Evolutionary conservation across 1,284 basidiomycete genomes (phyloP).

Genomic region (Schizophyllum amplum): DNA sequence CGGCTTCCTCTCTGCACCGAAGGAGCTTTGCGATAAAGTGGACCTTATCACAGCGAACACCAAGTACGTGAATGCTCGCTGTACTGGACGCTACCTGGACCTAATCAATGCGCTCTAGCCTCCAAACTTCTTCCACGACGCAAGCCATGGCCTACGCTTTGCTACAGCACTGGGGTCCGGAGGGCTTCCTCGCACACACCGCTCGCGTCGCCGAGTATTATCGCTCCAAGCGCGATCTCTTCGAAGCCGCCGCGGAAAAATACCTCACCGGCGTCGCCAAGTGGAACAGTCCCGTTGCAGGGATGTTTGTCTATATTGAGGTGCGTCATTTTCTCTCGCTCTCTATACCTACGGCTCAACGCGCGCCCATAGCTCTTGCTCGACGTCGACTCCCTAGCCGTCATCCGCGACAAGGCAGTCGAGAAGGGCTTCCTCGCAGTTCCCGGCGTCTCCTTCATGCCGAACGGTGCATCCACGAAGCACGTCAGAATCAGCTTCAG

Average conservation of each 20-base stretch:
- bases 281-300: slow-evolving; percentile 83
- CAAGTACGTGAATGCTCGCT: slow-evolving; percentile 1
- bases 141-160: slow-evolving; percentile 10
- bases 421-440: slow-evolving; percentile 82
- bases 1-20: slow-evolving; percentile 10
- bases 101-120: slow-evolving; percentile 1
- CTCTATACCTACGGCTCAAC: too few species aligned
- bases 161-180: slow-evolving; percentile 9
- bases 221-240: slow-evolving; percentile 67
- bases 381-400: slow-evolving; percentile 64
- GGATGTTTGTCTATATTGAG: slow-evolving; percentile 74
- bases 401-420: slow-evolving; percentile 76
- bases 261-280: slow-evolving; percentile 73
- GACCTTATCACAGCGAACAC: slow-evolving; percentile 13
- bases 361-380: background rate
- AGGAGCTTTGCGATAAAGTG: slow-evolving; percentile 2
- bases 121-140: slow-evolving; percentile 8
- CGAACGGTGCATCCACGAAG: slow-evolving; percentile 55
- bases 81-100: background rate
- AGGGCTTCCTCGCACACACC: slow-evolving; percentile 62
- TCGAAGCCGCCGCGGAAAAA: slow-evolving; percentile 68
- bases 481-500: slow-evolving; percentile 82
- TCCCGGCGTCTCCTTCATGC: slow-evolving; percentile 76
- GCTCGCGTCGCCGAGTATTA: slow-evolving; percentile 74
- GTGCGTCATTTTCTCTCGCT: too few species aligned